phyloP scores from a whole-genome alignment of 2,329 filamentous ascomycete species.

The Botryotinia narcissicola region DNA sequence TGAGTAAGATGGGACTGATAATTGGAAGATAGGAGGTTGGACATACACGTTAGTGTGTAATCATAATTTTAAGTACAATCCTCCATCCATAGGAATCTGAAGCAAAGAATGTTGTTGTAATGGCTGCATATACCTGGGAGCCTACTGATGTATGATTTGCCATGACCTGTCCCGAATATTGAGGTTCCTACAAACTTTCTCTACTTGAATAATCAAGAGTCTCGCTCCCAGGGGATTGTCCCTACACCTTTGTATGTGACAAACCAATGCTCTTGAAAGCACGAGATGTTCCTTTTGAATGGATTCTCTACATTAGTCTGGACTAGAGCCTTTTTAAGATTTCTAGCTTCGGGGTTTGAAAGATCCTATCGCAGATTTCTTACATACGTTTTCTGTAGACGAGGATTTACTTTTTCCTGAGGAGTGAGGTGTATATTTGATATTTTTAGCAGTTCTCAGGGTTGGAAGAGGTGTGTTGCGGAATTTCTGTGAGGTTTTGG shows the following conservation, averaged over 20 bases:
- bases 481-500: rapidly evolving
- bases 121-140: too few species aligned
- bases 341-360: rapidly evolving
- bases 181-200: background rate
- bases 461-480: too few species aligned
- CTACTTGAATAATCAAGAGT: background rate
- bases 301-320: too few species aligned
- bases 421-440: too few species aligned
- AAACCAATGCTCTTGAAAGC: too few species aligned
- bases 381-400: rapidly evolving
- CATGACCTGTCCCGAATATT: too few species aligned
- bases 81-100: background rate
- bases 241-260: too few species aligned
- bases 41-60: background rate
- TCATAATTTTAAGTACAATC: background rate
- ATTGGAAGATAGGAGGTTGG: background rate
- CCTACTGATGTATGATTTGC: background rate
- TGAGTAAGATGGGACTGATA: background rate
- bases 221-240: too few species aligned
- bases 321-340: background rate
- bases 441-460: too few species aligned
- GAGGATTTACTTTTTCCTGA: too few species aligned
- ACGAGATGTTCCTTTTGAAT: too few species aligned
- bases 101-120: rapidly evolving
- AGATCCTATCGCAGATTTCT: background rate